phyloP scores from a whole-genome alignment of 306 rosid genomes.

The Trifolium fragiferum region DNA sequence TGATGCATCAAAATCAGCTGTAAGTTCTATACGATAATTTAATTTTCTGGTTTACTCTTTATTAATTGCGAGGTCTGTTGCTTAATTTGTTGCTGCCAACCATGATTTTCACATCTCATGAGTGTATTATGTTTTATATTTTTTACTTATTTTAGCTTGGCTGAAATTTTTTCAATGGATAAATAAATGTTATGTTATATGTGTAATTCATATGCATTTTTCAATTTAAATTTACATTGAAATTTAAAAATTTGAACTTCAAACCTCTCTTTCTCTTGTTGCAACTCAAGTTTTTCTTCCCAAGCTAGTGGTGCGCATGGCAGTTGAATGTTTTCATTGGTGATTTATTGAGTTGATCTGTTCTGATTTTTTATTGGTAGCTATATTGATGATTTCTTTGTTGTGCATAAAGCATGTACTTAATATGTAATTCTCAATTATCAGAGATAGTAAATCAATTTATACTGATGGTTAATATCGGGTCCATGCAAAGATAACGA shows the following conservation, averaged over 20 bases:
- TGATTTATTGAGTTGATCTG: conserved; percentile 26
- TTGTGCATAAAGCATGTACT: conserved; percentile 4
- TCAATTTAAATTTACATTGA: conserved; percentile 21
- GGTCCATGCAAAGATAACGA: conserved; percentile 16
- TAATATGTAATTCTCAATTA: not conserved
- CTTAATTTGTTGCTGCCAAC: conserved; percentile 37
- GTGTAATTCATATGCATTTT: conserved; percentile 11
- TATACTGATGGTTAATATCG: not conserved
- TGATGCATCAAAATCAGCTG: conserved; percentile 93
- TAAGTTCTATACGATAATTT: conserved; percentile 61
- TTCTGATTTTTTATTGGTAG: conserved; percentile 19
- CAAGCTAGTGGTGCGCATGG: conserved; percentile 3
- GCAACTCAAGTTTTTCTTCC: conserved; percentile 23
- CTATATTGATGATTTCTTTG: conserved; percentile 21
- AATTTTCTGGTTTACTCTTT: conserved; percentile 36
- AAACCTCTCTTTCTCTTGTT: conserved; percentile 16
- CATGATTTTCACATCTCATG: conserved; percentile 30
- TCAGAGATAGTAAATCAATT: conserved; percentile 13
- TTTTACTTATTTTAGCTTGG: conserved; percentile 11
- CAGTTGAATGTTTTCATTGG: conserved; percentile 7
- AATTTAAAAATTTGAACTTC: not conserved
- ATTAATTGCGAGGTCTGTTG: conserved; percentile 26
- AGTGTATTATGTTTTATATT: not conserved
- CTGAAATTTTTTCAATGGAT: conserved; percentile 7
- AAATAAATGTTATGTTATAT: not conserved